Evolutionary conservation across 2,329 filamentous ascomycete genomes (phyloP), one percentile per base, ranked within the genome.

Genomic region (Verticillium dahliae): DNA sequence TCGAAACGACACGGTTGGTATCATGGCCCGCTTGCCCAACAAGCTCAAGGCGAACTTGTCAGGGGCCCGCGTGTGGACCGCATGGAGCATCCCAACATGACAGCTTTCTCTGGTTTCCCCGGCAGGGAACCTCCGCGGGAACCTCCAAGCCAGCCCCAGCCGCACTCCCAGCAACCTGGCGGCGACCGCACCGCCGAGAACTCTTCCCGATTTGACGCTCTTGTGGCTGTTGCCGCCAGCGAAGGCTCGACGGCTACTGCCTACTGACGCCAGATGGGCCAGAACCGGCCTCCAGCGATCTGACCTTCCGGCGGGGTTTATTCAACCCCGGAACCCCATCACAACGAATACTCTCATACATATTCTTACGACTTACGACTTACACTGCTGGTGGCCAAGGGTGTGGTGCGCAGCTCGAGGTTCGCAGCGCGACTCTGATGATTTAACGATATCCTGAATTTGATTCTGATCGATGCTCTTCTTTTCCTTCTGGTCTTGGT

Each of bases 1-100:
- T 78, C 77, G 35, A 90, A 90, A 69, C 83, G 90, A 2, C 86
- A 88, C 62, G 90, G 82, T 1, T 92, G 89, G 89, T 91, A 91
- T 68, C 85, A 90, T 50, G 81, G 81, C 0, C 80, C 81, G 0
- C 70, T 74, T 13, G 70, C 74, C 0, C 9, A 74, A 71, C 58
- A 59, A 34, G 13, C 57, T 31, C 57, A 39, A 9, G 15, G 11
- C 3, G 31, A 52, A 27, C 11, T 27, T 31, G 38, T 14, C 14
- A 74, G 75, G 18, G 71, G 72, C 35, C 75, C 78, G 1, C 80
- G 80, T 56, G 81, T 85, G 2, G 82, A 85, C 50, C 79, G 82
- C 15, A 84, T 86, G 72, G 76, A 84, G 4, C 83, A 86, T 61
- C 84, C 84, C 2, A 86, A 86, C 65, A 75, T 85, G 54, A 79